Evolutionary conservation across 2,329 filamentous ascomycete genomes (phyloP), one percentile per base, ranked within the genome.

Genomic region (Trichoderma semiorbis): DNA sequence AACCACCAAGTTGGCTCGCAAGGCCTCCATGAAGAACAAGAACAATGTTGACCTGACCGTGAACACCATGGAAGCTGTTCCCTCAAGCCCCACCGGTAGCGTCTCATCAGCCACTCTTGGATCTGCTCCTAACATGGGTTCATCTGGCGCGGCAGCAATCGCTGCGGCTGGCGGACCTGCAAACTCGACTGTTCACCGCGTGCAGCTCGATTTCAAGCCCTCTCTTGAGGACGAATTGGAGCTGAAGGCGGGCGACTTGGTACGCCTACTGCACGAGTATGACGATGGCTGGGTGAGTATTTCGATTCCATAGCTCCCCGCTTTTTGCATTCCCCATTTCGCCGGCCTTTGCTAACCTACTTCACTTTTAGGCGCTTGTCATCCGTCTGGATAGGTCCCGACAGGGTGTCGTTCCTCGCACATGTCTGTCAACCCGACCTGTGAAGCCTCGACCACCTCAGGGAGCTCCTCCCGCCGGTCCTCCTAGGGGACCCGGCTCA

Each of bases 221-320:
- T 95, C 93, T 4, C 91, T 98, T 87, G 92, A 94, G 7, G 96
- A 99, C 79, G 96, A 99, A 82, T 86, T 99, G 78, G 92, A 90
- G 74, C 87, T 99, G 58, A 88, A 85, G 74, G 89, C 91, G 72
- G 96, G 96, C 67, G 91, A 97, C 74, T 86, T 99, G 63, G 93
- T 98, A 65, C 89, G 95, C 74, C 85, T 99, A 74, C 86, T 98
- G 67, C 95, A 98, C 79, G 95, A 97, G 82, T 99, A 98, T 78
- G 96, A 99, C 79, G 96, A 99, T 83, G 96, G 96, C 78, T 99
- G 96, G 96, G 93, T 95, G 88, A 88, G 92, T 87, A 71, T 7
- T 18, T 61, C 18, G 4, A 39, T 53, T 30, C 26, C 53, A 70
- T 57, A 39, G 26, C 30, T 10, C 11, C 39, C 26, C 60, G 16